A percentile compares a stretch with the other conserved stretches of the same genome.
Conservation (phyloP, 371 early-diverging fungal species). For the Cokeromyces recurvatus region DNA sequence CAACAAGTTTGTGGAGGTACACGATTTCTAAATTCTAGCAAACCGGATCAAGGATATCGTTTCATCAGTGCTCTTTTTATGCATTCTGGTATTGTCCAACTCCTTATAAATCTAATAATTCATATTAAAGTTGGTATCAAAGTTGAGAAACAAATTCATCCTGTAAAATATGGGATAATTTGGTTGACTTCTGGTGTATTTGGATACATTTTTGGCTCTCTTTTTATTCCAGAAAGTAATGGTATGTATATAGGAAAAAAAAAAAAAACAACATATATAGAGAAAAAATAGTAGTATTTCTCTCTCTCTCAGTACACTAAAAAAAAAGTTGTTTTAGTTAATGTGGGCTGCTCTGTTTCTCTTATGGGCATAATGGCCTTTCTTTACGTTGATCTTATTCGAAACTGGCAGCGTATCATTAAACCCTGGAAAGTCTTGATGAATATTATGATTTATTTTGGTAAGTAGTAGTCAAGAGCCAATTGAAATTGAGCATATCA, state of each 20-base stretch:
- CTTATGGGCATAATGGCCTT: constrained; percentile 71
- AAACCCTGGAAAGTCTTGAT: constrained; percentile 5
- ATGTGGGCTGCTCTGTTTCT: constrained; percentile 73
- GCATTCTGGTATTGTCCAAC: constrained; percentile 73
- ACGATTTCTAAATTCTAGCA: constrained; percentile 15
- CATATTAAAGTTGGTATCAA: constrained; percentile 58
- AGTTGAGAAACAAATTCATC: constrained; percentile 67
- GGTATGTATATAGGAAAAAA: constrained; percentile 18
- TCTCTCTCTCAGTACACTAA: no score
- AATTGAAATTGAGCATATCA: no score
- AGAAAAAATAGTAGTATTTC: no score
- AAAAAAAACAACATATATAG: no score
- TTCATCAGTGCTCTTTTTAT: constrained; percentile 72
- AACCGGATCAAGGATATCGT: constrained; percentile 70
- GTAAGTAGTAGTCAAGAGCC: no score
- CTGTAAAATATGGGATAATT: constrained; percentile 60
- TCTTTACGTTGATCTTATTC: constrained; percentile 62
- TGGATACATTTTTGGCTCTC: constrained; percentile 72
- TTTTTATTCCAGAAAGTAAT: constrained; percentile 46
- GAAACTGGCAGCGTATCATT: constrained; percentile 53
- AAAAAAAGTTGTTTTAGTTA: constrained; percentile 35
- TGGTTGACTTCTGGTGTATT: constrained; percentile 66
- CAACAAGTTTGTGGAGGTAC: constrained; percentile 7
- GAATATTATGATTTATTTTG: neutral
- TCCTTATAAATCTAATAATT: constrained; percentile 59